Percentiles rank a stretch among this genome's conserved stretches.
phyloP scores from a whole-genome alignment of 768 basidiomycete genomes.

The Rhizopogon rudus region DNA sequence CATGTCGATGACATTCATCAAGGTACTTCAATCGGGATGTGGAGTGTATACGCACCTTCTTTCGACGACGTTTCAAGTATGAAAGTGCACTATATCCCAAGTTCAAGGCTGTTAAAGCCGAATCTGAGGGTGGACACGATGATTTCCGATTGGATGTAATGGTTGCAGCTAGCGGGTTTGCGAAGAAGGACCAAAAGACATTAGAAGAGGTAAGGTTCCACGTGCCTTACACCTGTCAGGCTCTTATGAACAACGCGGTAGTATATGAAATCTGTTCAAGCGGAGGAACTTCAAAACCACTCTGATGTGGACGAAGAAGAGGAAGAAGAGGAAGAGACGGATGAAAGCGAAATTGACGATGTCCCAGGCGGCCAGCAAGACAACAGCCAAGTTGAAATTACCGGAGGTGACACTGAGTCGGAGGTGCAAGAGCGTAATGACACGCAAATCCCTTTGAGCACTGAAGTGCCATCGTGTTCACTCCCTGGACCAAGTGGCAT shows the following conservation, averaged over 20 bases:
- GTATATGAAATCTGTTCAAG: constrained; percentile 62
- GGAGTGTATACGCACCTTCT: constrained; percentile 92
- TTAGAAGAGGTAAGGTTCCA: constrained; percentile 71
- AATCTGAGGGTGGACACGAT: constrained; percentile 35
- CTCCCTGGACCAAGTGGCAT: constrained; percentile 4
- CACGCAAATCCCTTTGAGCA: constrained; percentile 1
- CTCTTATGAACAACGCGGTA: constrained; percentile 27
- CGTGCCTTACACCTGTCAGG: constrained; percentile 12
- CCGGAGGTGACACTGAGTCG: constrained; percentile 15
- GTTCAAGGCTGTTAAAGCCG: constrained; percentile 47
- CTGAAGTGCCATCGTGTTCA: constrained; percentile 2
- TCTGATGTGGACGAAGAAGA: constrained; percentile 31
- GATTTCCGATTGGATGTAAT: constrained; percentile 80
- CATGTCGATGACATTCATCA: constrained; percentile 4
- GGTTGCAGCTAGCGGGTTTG: constrained; percentile 93
- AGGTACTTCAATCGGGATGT: constrained; percentile 99
- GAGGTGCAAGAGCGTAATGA: not conserved
- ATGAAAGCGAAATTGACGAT: constrained; percentile 21
- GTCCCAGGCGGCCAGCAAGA: constrained; percentile 12
- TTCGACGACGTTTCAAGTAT: constrained; percentile 85
- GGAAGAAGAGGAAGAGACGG: constrained; percentile 33
- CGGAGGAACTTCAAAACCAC: constrained; percentile 26
- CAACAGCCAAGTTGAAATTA: constrained; percentile 14
- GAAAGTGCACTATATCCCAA: constrained; percentile 87
- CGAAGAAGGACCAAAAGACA: constrained; percentile 71